Evolutionary conservation across 495 filamentous ascomycete genomes (phyloP).

Genomic region (Bombardia bombarda): DNA sequence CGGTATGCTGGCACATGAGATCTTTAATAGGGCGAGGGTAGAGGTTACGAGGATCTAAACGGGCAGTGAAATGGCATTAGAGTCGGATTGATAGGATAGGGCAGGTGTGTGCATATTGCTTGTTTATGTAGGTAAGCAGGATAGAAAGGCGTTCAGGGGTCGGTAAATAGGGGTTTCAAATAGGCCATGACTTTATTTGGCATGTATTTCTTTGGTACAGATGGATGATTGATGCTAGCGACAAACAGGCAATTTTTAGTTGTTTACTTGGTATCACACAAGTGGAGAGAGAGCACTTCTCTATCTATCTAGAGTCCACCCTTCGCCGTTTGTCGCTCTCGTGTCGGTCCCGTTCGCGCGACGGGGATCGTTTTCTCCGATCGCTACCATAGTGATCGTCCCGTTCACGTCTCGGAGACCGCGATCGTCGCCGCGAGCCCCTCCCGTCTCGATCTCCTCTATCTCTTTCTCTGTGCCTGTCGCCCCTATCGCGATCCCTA

Average conservation of each 20-base stretch:
- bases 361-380: conserved; percentile 55
- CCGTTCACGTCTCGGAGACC: conserved; percentile 10
- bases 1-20: conserved; percentile 57
- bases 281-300: neutral
- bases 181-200: neutral
- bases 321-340: conserved; percentile 59
- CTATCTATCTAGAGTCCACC: conserved; percentile 36
- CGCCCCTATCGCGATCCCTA: conserved; percentile 7
- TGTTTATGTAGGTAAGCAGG: too few relatives aligned
- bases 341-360: conserved; percentile 50
- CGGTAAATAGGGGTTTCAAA: neutral
- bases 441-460: conserved; percentile 10
- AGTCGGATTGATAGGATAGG: neutral
- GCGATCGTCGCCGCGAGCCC: conserved; percentile 18
- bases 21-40: conserved; percentile 77
- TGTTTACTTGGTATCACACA: neutral
- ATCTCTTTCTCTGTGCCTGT: conserved; percentile 11
- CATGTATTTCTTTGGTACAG: neutral
- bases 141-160: too few relatives aligned
- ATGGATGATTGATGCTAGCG: neutral
- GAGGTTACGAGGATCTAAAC: conserved; percentile 71
- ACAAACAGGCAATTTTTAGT: too few relatives aligned
- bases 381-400: conserved; percentile 35
- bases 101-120: neutral
- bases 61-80: neutral